Percentiles rank a stretch among this genome's conserved stretches.
phyloP scores from a whole-genome alignment of 2,329 filamentous ascomycete species.

The Pseudogymnoascus destructans region DNA sequence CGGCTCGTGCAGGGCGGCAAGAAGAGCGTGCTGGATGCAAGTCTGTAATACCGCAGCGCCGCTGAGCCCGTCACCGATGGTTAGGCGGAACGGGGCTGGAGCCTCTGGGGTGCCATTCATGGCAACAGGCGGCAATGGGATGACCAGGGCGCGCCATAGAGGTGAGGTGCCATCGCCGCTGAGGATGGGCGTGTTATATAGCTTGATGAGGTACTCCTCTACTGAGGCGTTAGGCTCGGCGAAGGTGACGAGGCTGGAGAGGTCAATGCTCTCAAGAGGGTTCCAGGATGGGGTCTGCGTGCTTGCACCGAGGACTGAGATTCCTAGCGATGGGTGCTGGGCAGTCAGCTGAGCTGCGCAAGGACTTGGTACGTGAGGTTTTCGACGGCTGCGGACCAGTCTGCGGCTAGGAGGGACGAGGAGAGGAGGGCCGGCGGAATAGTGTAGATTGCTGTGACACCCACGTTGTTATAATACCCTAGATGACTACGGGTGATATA shows the following conservation, averaged over 20 bases:
- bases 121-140: background rate
- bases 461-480: background rate
- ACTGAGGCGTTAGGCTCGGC: background rate
- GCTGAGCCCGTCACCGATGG: slow-evolving; percentile 37
- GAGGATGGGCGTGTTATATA: background rate
- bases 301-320: background rate
- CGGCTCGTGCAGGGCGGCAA: slow-evolving; percentile 33
- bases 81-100: slow-evolving; percentile 25
- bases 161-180: slow-evolving; percentile 6
- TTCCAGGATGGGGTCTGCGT: background rate
- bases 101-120: background rate
- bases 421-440: background rate
- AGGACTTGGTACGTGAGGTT: background rate
- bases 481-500: slow-evolving; percentile 7
- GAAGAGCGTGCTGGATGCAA: slow-evolving; percentile 29
- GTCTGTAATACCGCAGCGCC: slow-evolving; percentile 23
- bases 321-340: background rate
- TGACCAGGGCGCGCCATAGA: background rate
- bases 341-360: background rate
- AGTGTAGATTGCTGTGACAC: background rate
- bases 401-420: background rate
- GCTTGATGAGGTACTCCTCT: background rate
- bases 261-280: background rate
- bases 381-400: background rate
- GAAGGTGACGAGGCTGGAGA: background rate